Percentiles rank a stretch among this genome's conserved stretches.
These are phyloP conservation scores for Apiosordaria backusii DNA, from an alignment of 495 filamentous ascomycete species.

Conservation along the genomic window DNA sequence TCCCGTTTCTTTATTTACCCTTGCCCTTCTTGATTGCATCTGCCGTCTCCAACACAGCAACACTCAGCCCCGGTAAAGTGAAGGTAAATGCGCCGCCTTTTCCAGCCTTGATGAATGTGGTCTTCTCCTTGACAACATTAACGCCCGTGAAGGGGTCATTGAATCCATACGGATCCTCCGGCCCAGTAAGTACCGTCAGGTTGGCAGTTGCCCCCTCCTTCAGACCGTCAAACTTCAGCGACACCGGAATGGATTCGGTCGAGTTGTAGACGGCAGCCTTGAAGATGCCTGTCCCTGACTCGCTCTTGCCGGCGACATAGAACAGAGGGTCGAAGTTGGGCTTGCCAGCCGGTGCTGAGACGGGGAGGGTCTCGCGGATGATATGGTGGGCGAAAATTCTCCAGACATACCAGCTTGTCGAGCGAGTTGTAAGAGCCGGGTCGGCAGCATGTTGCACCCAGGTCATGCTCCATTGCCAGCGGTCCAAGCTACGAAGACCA, in stretches of 20 bases:
- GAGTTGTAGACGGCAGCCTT: slow-evolving; percentile 70
- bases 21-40: background rate
- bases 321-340: slow-evolving; percentile 52
- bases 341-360: slow-evolving; percentile 38
- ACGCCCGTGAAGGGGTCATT: slow-evolving; percentile 37
- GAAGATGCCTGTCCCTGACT: slow-evolving; percentile 43
- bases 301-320: slow-evolving; percentile 50
- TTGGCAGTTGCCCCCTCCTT: slow-evolving; percentile 42
- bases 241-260: slow-evolving; percentile 42
- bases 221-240: slow-evolving; percentile 54
- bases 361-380: slow-evolving; percentile 54
- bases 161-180: slow-evolving; percentile 39
- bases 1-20: background rate
- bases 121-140: slow-evolving; percentile 42
- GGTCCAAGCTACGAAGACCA: slow-evolving; percentile 39
- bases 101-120: slow-evolving; percentile 42
- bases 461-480: slow-evolving; percentile 45
- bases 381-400: slow-evolving; percentile 49
- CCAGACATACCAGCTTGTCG: slow-evolving; percentile 42
- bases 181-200: slow-evolving; percentile 58
- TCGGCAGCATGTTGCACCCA: slow-evolving; percentile 53
- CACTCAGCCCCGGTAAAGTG: slow-evolving; percentile 47
- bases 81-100: slow-evolving; percentile 47
- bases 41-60: slow-evolving; percentile 48
- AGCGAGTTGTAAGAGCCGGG: slow-evolving; percentile 47